These are phyloP conservation scores for Tylopilus subfusipes DNA, from an alignment of 768 basidiomycete species.

Conservation along the genomic window DNA sequence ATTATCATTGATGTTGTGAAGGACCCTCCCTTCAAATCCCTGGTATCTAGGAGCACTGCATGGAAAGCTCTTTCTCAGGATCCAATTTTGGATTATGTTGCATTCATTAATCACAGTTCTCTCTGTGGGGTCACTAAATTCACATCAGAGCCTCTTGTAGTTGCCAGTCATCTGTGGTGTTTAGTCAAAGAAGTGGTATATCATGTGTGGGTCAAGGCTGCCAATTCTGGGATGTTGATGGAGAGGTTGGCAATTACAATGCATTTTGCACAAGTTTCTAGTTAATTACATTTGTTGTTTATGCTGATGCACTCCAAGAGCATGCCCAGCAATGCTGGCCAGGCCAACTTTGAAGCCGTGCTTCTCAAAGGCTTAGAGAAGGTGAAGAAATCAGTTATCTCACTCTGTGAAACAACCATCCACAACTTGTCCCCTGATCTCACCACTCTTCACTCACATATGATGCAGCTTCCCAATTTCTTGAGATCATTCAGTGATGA, in stretches of 20 bases:
- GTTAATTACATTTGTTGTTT: too few relatives aligned
- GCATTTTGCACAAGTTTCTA: too few relatives aligned
- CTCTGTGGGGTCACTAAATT: too few relatives aligned
- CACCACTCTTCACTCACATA: background rate
- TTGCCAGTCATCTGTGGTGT: background rate
- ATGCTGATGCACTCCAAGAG: background rate
- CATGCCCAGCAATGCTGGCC: background rate
- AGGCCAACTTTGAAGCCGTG: background rate
- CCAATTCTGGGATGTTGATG: background rate
- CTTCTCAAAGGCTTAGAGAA: background rate
- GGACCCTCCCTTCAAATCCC: background rate
- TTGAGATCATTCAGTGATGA: background rate
- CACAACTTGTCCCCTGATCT: background rate
- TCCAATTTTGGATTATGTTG: background rate
- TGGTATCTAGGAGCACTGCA: background rate
- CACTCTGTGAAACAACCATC: background rate
- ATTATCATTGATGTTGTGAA: too few relatives aligned
- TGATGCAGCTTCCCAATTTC: background rate
- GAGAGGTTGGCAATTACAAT: background rate
- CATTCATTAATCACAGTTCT: background rate
- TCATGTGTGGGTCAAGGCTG: background rate
- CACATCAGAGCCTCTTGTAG: background rate
- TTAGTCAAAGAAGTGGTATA: background rate
- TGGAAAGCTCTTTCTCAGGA: background rate
- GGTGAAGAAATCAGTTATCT: background rate